Evolutionary conservation across 1,139 yeast genomes (phyloP), one percentile per base, ranked within the genome.

Genomic region (Geotrichum bryndzae): DNA sequence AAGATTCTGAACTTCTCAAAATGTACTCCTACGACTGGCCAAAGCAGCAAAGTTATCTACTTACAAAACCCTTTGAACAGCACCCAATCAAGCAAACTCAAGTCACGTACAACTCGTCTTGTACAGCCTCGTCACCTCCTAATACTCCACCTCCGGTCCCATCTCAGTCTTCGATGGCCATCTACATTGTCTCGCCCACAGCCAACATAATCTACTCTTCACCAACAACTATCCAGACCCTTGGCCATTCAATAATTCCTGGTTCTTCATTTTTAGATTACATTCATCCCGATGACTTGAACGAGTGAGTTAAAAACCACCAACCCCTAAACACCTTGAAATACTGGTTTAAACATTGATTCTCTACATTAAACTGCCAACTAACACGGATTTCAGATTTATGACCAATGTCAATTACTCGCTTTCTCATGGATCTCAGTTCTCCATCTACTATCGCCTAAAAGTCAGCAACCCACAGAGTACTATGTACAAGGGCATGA

Each of bases 201-300:
- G 58, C 25, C 5, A 48, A 33, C 48, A 33, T 56, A 23, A 8
- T 56, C 11, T 56, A 56, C 48, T 50, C 53, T 7, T 46, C 58
- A 18, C 53, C 53, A 46, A 13, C 23, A 18, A 52, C 23, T 13
- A 52, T 15, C 22, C 45, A 31, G 15, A 10, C 27, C 13, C 45
- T 56, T 10, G 58, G 58, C 10, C 53, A 56, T 23, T 22, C 45
- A 22, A 33, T 51, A 13, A 6, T 23, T 29, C 45, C 18, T 8
- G 58, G 58, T 10, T 50, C 53, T 22, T 56, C 46, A 18, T 56
- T 56, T 22, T 23, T 56, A 13, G 53, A 56, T 25, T 29, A 48
- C 25, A 56, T 56, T 11, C 53, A 56, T 50, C 35, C 58, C n/a
- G 58, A 56, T 15, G 53, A 56, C 38, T 13, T 33, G 27, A n/a